Conservation (phyloP, 805 yeast species). For the Candida verbasci region DNA sequence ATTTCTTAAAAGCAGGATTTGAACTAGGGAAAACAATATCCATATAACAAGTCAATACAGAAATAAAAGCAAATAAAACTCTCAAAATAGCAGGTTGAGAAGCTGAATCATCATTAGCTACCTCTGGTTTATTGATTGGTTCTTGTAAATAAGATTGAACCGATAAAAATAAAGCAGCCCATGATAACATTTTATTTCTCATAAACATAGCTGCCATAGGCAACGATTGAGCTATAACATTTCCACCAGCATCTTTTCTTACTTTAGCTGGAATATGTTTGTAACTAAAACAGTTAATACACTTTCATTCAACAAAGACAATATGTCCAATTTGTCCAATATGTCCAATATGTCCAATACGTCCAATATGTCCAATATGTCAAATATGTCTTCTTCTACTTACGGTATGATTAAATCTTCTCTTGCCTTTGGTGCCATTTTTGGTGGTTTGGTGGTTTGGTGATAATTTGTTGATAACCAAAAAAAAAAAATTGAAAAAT, state of each 20-base stretch:
- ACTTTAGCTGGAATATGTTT: constrained; percentile 46
- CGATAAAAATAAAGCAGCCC: constrained; percentile 53
- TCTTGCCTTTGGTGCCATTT: constrained; percentile 25
- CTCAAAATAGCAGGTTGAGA: constrained; percentile 46
- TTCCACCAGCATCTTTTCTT: constrained; percentile 39
- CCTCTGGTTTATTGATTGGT: constrained; percentile 30
- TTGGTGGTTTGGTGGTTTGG: too few relatives aligned
- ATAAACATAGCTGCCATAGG: constrained; percentile 70
- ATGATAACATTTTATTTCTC: constrained; percentile 52
- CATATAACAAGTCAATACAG: constrained; percentile 51
- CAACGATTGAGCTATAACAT: constrained; percentile 49
- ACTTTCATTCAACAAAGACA: neutral
- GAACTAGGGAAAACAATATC: constrained; percentile 46
- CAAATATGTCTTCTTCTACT: constrained; percentile 9
- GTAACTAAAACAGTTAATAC: constrained; percentile 23
- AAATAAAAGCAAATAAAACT: constrained; percentile 41
- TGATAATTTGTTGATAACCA: constrained; percentile 6
- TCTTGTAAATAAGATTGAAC: constrained; percentile 45
- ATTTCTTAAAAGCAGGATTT: constrained; percentile 25
- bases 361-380: too few relatives aligned
- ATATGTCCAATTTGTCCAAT: too few relatives aligned
- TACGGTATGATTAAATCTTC: constrained; percentile 32
- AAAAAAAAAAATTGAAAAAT: too few relatives aligned
- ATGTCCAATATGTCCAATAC: too few relatives aligned
- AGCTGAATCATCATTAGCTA: constrained; percentile 12